These are phyloP conservation scores for Dispira simplex DNA, from an alignment of 192 early-diverging fungal genomes.

Conservation along the genomic window DNA sequence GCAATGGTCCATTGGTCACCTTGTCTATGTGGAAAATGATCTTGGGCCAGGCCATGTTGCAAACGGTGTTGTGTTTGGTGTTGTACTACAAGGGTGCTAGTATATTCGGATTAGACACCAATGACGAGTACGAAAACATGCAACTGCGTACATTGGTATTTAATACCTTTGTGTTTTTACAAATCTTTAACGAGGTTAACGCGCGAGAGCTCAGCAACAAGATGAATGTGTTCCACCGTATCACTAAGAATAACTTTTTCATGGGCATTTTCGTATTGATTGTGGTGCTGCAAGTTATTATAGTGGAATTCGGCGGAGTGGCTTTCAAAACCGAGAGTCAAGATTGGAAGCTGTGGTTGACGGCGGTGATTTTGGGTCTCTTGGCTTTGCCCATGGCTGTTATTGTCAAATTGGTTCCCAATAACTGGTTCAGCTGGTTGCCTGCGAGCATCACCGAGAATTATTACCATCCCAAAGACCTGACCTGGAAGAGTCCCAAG, in stretches of 20 bases:
- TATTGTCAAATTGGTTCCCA: slow-evolving; percentile 75
- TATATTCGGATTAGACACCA: slow-evolving; percentile 33
- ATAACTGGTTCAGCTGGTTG: slow-evolving; percentile 18
- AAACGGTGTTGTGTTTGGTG: slow-evolving; percentile 68
- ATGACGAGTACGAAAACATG: not conserved
- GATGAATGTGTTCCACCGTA: slow-evolving; percentile 76
- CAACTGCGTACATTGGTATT: slow-evolving; percentile 68
- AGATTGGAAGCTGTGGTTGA: slow-evolving; percentile 59
- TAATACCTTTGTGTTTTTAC: slow-evolving; percentile 84
- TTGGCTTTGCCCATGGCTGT: slow-evolving; percentile 74
- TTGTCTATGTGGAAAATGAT: slow-evolving; percentile 96
- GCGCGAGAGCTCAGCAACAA: slow-evolving; percentile 56
- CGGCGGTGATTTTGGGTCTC: slow-evolving; percentile 64
- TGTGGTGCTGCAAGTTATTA: slow-evolving; percentile 65
- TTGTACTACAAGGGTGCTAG: slow-evolving; percentile 48
- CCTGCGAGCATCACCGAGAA: slow-evolving; percentile 1
- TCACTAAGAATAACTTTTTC: slow-evolving; percentile 69
- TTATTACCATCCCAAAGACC: slow-evolving; percentile 3
- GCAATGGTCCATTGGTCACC: slow-evolving; percentile 68
- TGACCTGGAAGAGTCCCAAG: not conserved
- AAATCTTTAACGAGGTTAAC: slow-evolving; percentile 87
- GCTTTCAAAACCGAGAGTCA: slow-evolving; percentile 67
- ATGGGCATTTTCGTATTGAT: slow-evolving; percentile 60
- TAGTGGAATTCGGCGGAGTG: slow-evolving; percentile 74
- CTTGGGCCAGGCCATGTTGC: slow-evolving; percentile 76